Percentiles rank a stretch among this genome's conserved stretches.
Evolutionary conservation across 805 yeast species (phyloP).

Genomic region (Nakazawaea pomicola): DNA sequence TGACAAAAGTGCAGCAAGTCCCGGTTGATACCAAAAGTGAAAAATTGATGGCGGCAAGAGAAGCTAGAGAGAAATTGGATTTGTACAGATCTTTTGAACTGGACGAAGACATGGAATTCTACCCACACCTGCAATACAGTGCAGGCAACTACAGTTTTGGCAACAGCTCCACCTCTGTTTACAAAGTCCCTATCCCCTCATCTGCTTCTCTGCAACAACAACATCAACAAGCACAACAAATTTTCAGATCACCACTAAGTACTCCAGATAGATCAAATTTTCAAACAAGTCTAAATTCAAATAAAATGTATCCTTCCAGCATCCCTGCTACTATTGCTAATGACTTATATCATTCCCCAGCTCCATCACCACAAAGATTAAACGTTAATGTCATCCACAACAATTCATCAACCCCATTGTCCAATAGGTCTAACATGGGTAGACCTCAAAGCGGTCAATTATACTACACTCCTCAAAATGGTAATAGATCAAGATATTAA

Average conservation of each 20-base stretch:
- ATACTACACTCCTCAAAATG: conserved; percentile 1
- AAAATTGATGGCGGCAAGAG: conserved; percentile 11
- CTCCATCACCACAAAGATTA: conserved; percentile 8
- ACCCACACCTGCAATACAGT: conserved; percentile 37
- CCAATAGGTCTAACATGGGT: neutral
- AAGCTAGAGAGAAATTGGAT: conserved; percentile 46
- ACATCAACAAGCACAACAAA: conserved; percentile 1
- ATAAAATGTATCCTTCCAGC: conserved; percentile 4
- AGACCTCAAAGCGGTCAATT: conserved; percentile 5
- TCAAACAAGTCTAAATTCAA: conserved; percentile 4
- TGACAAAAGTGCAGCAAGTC: neutral
- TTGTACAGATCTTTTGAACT: conserved; percentile 64
- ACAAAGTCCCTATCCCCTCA: neutral
- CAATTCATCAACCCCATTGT: conserved; percentile 1
- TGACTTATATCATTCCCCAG: neutral
- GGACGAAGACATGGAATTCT: conserved; percentile 70
- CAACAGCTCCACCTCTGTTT: neutral
- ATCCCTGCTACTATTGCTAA: neutral
- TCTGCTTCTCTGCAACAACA: no score
- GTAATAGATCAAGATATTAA: conserved; percentile 1
- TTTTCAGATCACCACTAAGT: conserved; percentile 10
- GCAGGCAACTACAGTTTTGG: neutral
- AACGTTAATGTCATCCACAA: conserved; percentile 3
- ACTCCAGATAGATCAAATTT: conserved; percentile 9
- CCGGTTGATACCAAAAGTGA: neutral